These are phyloP conservation scores for Tulasnella sp. DNA, from an alignment of 768 basidiomycete species.

Conservation along the genomic window DNA sequence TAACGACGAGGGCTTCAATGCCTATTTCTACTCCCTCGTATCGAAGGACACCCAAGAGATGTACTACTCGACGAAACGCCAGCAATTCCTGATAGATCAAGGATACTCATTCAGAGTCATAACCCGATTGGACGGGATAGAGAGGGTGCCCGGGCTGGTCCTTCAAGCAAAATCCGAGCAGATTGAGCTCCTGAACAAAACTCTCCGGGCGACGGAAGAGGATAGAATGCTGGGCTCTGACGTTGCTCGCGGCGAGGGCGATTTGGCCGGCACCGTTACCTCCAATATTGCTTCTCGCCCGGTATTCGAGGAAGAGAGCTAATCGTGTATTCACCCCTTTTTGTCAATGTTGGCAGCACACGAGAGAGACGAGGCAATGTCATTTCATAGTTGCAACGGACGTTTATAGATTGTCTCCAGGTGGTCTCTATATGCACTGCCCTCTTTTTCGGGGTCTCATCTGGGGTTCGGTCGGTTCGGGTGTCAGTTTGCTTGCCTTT, in stretches of 20 bases:
- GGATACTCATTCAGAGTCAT: slow-evolving; percentile 99
- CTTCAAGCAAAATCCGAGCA: slow-evolving; percentile 90
- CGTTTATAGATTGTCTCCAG: no score
- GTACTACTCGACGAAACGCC: slow-evolving; percentile 98
- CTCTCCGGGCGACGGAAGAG: slow-evolving; percentile 84
- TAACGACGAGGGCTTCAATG: slow-evolving; percentile 99
- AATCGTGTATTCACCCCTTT: background rate
- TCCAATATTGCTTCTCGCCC: background rate
- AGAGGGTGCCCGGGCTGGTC: slow-evolving; percentile 79
- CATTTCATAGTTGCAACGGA: no score
- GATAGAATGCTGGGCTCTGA: slow-evolving; percentile 86
- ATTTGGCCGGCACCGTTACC: slow-evolving; percentile 73
- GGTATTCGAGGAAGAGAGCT: background rate
- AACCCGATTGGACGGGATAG: slow-evolving; percentile 91
- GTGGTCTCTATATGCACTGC: no score
- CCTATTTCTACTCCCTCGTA: slow-evolving; percentile 98
- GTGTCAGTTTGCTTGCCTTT: no score
- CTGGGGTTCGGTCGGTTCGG: no score
- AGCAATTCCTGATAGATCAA: slow-evolving; percentile 98
- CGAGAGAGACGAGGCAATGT: no score
- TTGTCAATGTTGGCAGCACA: background rate
- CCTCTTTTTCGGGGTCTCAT: no score
- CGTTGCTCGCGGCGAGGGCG: slow-evolving; percentile 63
- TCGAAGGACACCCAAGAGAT: slow-evolving; percentile 99
- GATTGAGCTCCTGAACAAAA: slow-evolving; percentile 87